Conservation (phyloP, 352 stramenopile species). For the Globisporangium lucens region DNA sequence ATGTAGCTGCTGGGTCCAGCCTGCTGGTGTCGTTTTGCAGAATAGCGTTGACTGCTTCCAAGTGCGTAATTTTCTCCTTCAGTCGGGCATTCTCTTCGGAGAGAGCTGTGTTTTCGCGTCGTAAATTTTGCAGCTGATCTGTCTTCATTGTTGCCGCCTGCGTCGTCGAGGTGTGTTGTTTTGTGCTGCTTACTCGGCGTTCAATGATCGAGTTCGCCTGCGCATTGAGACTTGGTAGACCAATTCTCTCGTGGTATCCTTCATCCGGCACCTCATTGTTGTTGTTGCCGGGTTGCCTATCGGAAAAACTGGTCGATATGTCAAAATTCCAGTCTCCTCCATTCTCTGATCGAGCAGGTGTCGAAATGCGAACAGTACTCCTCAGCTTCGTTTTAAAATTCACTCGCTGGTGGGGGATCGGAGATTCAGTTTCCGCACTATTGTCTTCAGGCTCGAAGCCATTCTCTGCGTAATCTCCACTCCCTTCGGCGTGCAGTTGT, state of each 20-base stretch:
- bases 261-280: constrained; percentile 8
- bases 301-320: constrained; percentile 16
- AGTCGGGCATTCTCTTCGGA: constrained; percentile 39
- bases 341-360: constrained; percentile 1
- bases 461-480: constrained; percentile 17
- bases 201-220: constrained; percentile 25
- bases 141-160: constrained; percentile 44
- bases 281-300: constrained; percentile 15
- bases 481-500: constrained; percentile 9
- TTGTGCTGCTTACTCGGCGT: constrained; percentile 19
- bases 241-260: neutral
- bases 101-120: constrained; percentile 40
- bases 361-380: constrained; percentile 1
- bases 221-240: neutral
- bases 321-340: constrained; percentile 35
- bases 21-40: constrained; percentile 32
- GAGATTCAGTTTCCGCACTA: neutral
- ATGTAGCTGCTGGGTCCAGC: constrained; percentile 10
- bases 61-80: constrained; percentile 39
- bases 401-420: neutral
- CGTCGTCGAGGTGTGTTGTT: constrained; percentile 17
- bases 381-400: constrained; percentile 8
- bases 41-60: constrained; percentile 36
- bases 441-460: constrained; percentile 12
- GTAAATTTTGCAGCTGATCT: constrained; percentile 33